Evolutionary conservation across 129 eudicot genomes (phyloP).

Genomic region (Chrysanthemum seticuspe): DNA sequence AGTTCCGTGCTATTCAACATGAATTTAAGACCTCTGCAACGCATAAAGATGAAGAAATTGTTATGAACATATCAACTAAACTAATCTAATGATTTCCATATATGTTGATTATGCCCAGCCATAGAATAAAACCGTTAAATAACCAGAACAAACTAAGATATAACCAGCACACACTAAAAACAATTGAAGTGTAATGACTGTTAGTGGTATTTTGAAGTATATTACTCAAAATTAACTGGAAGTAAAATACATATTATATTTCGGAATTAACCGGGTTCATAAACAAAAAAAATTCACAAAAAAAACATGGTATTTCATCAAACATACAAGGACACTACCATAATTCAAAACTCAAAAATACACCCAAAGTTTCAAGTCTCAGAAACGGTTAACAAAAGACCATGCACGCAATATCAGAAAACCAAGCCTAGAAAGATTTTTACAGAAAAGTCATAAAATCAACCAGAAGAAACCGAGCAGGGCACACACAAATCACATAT

Average conservation of each 20-base stretch:
- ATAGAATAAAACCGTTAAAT: too few relatives aligned
- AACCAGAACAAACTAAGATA: too few relatives aligned
- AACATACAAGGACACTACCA: neutral
- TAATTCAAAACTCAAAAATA: neutral
- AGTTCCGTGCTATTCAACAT: slow-evolving; percentile 17
- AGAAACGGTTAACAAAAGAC: neutral
- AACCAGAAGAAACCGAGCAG: neutral
- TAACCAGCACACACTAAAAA: too few relatives aligned
- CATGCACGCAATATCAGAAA: neutral
- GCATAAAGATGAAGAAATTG: neutral
- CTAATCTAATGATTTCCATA: neutral
- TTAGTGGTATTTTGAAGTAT: too few relatives aligned
- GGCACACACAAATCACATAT: slow-evolving; percentile 1
- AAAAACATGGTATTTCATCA: neutral
- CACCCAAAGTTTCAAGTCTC: neutral
- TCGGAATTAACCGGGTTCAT: neutral
- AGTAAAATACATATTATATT: too few relatives aligned
- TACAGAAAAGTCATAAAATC: slow-evolving; percentile 3
- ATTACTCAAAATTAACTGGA: too few relatives aligned
- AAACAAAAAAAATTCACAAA: neutral
- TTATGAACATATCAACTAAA: neutral
- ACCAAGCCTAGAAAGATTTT: neutral
- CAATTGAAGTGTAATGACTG: too few relatives aligned
- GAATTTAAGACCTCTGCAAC: slow-evolving; percentile 18
- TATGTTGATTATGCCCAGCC: too few relatives aligned